Base-by-base conservation (phyloP, 495 filamentous ascomycete species). In the Penicilliopsis zonata region DNA sequence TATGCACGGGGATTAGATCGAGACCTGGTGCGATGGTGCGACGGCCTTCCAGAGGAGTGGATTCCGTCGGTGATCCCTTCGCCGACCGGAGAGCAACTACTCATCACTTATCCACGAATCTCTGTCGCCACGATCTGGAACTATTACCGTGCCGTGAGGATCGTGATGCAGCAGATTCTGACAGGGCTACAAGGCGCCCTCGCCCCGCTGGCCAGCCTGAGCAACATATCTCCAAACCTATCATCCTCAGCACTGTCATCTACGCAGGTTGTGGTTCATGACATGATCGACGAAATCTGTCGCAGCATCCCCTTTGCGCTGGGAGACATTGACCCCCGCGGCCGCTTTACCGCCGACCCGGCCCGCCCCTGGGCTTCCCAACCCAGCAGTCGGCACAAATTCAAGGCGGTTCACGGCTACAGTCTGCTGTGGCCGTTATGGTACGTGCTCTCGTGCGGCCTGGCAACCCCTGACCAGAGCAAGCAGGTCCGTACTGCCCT, bases 341-440 rank as follows among this genome's bases (percentile, higher is more conserved):
- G 59, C 6, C 55, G n/a, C n/a, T n/a, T n/a, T n/a, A n/a, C n/a
- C n/a, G n/a, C n/a, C n/a, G n/a, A n/a, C n/a, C n/a, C n/a, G n/a
- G n/a, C n/a, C n/a, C n/a, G n/a, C 16, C 2, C 10, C 2, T 10
- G 5, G 10, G 9, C 18, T 23, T 23, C 20, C 6, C 15, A 25
- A 14, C 13, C 23, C n/a, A n/a, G n/a, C n/a, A n/a, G n/a, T n/a
- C n/a, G n/a, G n/a, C n/a, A n/a, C n/a, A n/a, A n/a, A n/a, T n/a
- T 15, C n/a, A 33, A 12, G 14, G 25, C 25, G n/a, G n/a, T 53
- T 4, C 49, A 57, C 10, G 55, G 39, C 0, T 57, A 62, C 18
- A 50, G 47, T 12, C 42, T 62, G 32, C 45, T 63, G 2, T 65
- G 61, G 61, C 61, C 61, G 0, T 35, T 63, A 12, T 65, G 61